Evolutionary conservation across 805 yeast genomes (phyloP).

Genomic region (Metschnikowia drakensbergensis): DNA sequence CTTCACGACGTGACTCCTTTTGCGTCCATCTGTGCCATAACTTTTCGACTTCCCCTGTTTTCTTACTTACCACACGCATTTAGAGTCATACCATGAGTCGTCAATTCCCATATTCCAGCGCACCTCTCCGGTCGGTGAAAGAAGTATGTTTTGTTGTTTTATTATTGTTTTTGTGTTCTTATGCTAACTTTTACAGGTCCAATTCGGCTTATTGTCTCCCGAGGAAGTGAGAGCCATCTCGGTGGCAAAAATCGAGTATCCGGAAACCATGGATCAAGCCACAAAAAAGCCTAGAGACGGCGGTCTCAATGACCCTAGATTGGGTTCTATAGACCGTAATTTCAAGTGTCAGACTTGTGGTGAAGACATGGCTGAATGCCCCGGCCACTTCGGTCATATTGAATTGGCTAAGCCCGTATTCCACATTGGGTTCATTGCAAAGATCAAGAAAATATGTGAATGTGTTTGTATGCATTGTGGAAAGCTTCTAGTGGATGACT

Average conservation of each 20-base stretch:
- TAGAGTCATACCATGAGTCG: constrained; percentile 35
- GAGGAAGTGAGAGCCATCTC: constrained; percentile 95
- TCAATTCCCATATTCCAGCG: constrained; percentile 89
- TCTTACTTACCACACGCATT: neutral
- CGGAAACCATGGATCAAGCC: constrained; percentile 99
- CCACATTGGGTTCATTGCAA: constrained; percentile 94
- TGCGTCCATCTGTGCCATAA: neutral
- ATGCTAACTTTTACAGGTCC: constrained; percentile 50
- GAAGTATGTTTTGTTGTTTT: constrained; percentile 55
- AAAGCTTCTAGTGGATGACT: constrained; percentile 81
- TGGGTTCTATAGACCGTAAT: constrained; percentile 96
- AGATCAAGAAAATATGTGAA: constrained; percentile 92
- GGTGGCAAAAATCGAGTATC: constrained; percentile 96
- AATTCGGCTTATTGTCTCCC: constrained; percentile 96
- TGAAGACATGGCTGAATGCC: constrained; percentile 98
- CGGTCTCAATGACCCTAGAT: constrained; percentile 94
- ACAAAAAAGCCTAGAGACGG: constrained; percentile 94
- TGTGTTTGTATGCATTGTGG: constrained; percentile 99
- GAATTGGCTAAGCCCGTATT: constrained; percentile 98
- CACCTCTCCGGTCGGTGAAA: constrained; percentile 94
- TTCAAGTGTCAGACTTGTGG: constrained; percentile 99
- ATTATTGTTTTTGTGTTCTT: neutral
- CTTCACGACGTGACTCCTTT: neutral
- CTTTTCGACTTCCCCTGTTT: neutral
- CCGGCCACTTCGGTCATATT: constrained; percentile 98